phyloP scores from a whole-genome alignment of 2,329 filamentous ascomycete genomes.

The Fusarium sp. region DNA sequence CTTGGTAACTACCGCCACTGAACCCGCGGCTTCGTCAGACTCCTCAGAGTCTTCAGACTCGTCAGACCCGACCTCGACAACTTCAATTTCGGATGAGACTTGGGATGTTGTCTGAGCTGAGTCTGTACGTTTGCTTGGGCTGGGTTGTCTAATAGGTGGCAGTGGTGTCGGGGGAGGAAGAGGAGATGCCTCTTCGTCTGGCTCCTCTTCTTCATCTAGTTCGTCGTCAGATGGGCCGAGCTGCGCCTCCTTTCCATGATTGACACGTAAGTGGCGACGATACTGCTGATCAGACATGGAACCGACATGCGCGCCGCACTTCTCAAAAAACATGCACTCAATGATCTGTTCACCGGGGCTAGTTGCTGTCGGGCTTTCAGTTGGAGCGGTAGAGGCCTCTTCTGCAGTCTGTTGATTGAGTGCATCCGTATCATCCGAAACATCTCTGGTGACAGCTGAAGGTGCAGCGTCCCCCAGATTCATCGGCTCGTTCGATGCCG shows the following conservation, averaged over 20 bases:
- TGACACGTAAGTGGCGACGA: slow-evolving; percentile 2
- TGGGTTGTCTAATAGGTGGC: neutral
- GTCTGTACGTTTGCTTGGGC: neutral
- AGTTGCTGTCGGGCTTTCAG: neutral
- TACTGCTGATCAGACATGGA: slow-evolving; percentile 26
- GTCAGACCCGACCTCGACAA: neutral
- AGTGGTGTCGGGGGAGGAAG: neutral
- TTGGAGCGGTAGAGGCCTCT: neutral
- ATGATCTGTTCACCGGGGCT: neutral
- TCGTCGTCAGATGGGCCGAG: slow-evolving; percentile 1
- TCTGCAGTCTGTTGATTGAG: neutral
- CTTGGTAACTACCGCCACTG: neutral
- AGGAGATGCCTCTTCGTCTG: neutral
- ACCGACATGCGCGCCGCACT: slow-evolving; percentile 19
- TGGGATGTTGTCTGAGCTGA: neutral
- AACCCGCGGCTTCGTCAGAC: neutral
- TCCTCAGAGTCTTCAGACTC: neutral
- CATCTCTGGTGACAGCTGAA: neutral
- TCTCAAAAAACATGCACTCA: slow-evolving; percentile 27
- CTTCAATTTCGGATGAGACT: neutral
- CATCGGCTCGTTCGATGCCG: neutral
- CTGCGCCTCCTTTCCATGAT: slow-evolving; percentile 14
- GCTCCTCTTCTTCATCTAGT: neutral
- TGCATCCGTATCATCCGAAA: neutral
- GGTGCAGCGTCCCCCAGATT: neutral